Base-by-base conservation (phyloP, 768 basidiomycete species). In the Tulasnella sp. region DNA sequence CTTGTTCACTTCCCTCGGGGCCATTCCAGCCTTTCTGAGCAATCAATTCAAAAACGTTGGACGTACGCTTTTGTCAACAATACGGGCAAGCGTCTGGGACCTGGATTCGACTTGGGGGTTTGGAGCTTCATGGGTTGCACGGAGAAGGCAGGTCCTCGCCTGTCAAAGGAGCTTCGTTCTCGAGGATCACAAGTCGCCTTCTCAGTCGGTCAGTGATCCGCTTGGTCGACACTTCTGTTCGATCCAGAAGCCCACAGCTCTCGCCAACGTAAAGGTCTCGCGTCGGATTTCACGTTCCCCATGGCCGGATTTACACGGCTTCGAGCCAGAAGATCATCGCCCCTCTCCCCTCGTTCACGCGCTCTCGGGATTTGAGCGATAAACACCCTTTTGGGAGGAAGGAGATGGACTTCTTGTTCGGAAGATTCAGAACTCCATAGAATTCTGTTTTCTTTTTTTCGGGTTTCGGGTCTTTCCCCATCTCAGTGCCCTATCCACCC, bases 301-400 rank as follows among this genome's bases (percentile, higher is more conserved):
- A 7, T 67, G 61, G 61, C 61, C 61, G 61, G 61, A 67, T 67
- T 67, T 67, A 67, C 61, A 67, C 61, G 61, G 61, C 32, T 67
- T 67, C 61, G 32, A 67, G 26, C 61, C 11, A 48, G 18, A 42
- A 48, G 48, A 23, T 48, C 23, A 26, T 61, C 57, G 7, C 57
- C 13, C 26, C 26, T 0, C 26, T 29, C 61, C 29, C 61, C 29
- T 32, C 26, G 61, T 67, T 26, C 61, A 67, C 61, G 29, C 61
- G 61, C 29, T 67, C 26, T 67, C 26, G 7, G 61, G 61, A 35
- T 35, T 67, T 26, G 61, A 26, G 29, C 29, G 29, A 29, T 35
- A 32, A 35, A 26, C 26, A 10, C 32, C 61, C 29, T 32, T 29
- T 67, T 18, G 29, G 61, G 13, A 57, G 16, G 44, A 44, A 15